Evolutionary conservation across 768 basidiomycete species (phyloP).

Genomic region (Tephrocybe sp.): DNA sequence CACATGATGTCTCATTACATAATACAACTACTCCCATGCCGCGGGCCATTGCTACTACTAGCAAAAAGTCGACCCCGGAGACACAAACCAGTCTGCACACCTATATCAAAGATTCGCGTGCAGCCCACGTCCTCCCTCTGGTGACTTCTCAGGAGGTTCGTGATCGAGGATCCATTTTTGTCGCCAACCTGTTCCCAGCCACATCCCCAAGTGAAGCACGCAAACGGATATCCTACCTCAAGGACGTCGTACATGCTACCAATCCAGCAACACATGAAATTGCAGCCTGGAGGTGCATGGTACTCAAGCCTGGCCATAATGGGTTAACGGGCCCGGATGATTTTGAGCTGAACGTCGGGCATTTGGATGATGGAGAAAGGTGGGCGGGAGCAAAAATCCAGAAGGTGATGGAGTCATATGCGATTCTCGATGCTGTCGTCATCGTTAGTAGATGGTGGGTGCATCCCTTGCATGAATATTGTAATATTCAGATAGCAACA

Average conservation of each 20-base stretch:
- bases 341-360: slow-evolving; percentile 62
- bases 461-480: not conserved
- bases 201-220: slow-evolving; percentile 50
- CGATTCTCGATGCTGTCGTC: slow-evolving; percentile 74
- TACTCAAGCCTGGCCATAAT: slow-evolving; percentile 56
- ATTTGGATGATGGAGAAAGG: slow-evolving; percentile 76
- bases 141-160: slow-evolving; percentile 71
- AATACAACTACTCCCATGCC: slow-evolving; percentile 10
- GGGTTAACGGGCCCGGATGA: slow-evolving; percentile 75
- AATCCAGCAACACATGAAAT: slow-evolving; percentile 71
- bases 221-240: slow-evolving; percentile 48
- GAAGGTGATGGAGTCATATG: slow-evolving; percentile 66
- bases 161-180: slow-evolving; percentile 71
- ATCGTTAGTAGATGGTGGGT: slow-evolving; percentile 75
- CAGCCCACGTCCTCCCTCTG: slow-evolving; percentile 37
- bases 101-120: slow-evolving; percentile 47
- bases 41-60: too few relatives aligned
- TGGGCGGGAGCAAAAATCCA: slow-evolving; percentile 65
- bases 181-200: slow-evolving; percentile 61
- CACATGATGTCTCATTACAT: slow-evolving; percentile 8
- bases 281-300: slow-evolving; percentile 78
- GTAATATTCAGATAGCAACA: slow-evolving; percentile 21
- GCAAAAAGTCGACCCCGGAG: not conserved
- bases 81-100: slow-evolving; percentile 39
- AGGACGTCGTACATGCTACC: slow-evolving; percentile 52